Conservation (phyloP, 331 rosid genomes). For the Dryas integrifolia region DNA sequence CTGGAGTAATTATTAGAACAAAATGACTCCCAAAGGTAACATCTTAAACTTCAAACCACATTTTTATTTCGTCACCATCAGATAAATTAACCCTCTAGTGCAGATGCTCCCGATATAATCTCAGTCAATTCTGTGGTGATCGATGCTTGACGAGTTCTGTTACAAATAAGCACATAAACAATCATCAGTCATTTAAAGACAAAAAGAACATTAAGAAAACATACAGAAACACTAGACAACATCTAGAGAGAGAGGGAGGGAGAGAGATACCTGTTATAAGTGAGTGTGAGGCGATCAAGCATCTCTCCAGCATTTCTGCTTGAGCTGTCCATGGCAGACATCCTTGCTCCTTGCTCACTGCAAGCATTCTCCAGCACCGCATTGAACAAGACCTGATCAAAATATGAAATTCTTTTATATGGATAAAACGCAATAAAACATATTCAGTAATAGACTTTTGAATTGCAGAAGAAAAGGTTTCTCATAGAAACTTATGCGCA, state of each 20-base stretch:
- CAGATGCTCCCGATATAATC: slow-evolving; percentile 98
- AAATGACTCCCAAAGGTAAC: slow-evolving; percentile 34
- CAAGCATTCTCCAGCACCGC: slow-evolving; percentile 96
- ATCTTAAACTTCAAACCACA: slow-evolving; percentile 38
- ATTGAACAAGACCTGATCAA: slow-evolving; percentile 76
- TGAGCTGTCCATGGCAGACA: slow-evolving; percentile 99
- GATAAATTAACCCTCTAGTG: slow-evolving; percentile 55
- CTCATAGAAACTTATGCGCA: no score
- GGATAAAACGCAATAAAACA: slow-evolving; percentile 10
- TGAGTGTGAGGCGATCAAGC: slow-evolving; percentile 98
- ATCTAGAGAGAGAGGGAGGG: not conserved
- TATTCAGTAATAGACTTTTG: not conserved
- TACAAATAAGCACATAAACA: no score
- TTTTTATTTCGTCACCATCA: slow-evolving; percentile 44
- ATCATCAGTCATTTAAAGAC: no score
- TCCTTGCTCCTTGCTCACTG: slow-evolving; percentile 99
- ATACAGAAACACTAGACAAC: no score
- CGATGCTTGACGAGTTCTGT: slow-evolving; percentile 74
- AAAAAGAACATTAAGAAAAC: no score
- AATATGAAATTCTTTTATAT: not conserved
- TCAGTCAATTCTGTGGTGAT: slow-evolving; percentile 97
- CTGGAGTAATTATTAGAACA: slow-evolving; percentile 51
- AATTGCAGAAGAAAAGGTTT: no score
- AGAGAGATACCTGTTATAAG: slow-evolving; percentile 75
- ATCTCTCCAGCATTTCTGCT: slow-evolving; percentile 99